Base-by-base conservation (phyloP, 208 protist genomes). In the Leishmania amazonensis region DNA sequence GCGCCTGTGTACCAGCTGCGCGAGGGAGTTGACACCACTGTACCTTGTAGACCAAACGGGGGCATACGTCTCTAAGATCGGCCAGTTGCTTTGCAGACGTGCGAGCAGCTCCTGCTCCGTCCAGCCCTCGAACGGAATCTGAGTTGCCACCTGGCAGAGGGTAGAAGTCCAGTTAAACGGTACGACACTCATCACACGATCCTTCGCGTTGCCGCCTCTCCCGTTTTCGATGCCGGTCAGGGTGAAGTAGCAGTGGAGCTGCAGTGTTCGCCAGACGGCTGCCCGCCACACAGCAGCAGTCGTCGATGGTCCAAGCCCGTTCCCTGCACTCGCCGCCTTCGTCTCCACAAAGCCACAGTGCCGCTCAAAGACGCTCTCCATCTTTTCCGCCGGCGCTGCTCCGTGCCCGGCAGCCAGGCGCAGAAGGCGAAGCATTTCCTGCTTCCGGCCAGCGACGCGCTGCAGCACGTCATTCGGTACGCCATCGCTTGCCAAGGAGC, bases 121-220 rank as follows among this genome's bases (percentile, higher is more conserved):
- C 62, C 90, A 88, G 11, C 94, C 94, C 73, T 97, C 94, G 53
- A 80, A 81, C 2, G 94, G 94, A 24, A 97, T 77, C 8, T 7
- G 0, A 8, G 72, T 73, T 8, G 91, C 88, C 17, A 93, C 74
- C 31, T 28, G 68, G 54, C 49, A 53, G 74, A 95, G 67, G 17
- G 79, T 83, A 11, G 76, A 73, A 7, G 84, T 72, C 93, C 94
- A 97, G 79, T 93, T 81, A 54, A 89, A 83, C 65, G 86, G 78
- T 40, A 92, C 68, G 76, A 88, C 71, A 60, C 35, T 28, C 73
- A 49, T 45, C 35, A 49, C 79, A 47, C 19, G 35, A 21, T 31
- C 38, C 35, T 24, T 65, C 28, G 58, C 11, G 19, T 28, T 57
- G 35, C 57, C 3, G 6, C 17, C 45, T 60, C 19, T 7, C 4